These are phyloP conservation scores for Staphylotrichum tortipilum DNA, from an alignment of 495 filamentous ascomycete species.

Conservation along the genomic window DNA sequence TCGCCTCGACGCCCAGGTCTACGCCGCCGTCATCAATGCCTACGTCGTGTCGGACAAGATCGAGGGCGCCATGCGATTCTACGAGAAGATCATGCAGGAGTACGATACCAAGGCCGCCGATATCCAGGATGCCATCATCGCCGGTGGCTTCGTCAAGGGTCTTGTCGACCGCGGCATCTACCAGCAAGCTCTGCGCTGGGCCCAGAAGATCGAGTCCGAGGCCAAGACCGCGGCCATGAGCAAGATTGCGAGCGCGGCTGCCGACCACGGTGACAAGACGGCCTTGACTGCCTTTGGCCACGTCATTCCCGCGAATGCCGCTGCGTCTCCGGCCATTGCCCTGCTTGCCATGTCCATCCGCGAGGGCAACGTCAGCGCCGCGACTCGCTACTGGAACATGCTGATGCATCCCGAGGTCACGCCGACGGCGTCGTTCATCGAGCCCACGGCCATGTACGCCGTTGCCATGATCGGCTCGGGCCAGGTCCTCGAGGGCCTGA, in stretches of 20 bases:
- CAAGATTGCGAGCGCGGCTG: constrained; percentile 49
- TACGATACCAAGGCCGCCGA: constrained; percentile 45
- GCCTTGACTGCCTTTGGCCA: constrained; percentile 60
- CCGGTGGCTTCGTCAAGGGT: constrained; percentile 65
- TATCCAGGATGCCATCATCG: constrained; percentile 60
- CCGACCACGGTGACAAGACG: constrained; percentile 67
- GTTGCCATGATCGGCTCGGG: constrained; percentile 74
- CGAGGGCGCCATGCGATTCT: constrained; percentile 72
- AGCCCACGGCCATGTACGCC: constrained; percentile 78
- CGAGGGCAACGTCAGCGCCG: constrained; percentile 63
- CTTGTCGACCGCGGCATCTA: constrained; percentile 55
- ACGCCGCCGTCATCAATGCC: constrained; percentile 78
- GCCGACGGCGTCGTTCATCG: constrained; percentile 60
- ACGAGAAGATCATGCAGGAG: constrained; percentile 62
- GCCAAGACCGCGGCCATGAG: constrained; percentile 30
- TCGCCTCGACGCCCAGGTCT: constrained; percentile 73
- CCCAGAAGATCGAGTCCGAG: constrained; percentile 39
- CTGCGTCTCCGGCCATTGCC: constrained; percentile 63
- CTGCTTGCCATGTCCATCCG: constrained; percentile 80
- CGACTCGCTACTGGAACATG: constrained; percentile 66
- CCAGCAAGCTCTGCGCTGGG: constrained; percentile 57
- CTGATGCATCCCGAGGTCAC: constrained; percentile 50
- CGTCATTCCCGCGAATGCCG: constrained; percentile 42
- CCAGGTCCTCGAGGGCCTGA: constrained; percentile 64
- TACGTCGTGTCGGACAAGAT: constrained; percentile 72